Evolutionary conservation across 2,329 filamentous ascomycete species (phyloP).

Genomic region (Fusarium hostae): DNA sequence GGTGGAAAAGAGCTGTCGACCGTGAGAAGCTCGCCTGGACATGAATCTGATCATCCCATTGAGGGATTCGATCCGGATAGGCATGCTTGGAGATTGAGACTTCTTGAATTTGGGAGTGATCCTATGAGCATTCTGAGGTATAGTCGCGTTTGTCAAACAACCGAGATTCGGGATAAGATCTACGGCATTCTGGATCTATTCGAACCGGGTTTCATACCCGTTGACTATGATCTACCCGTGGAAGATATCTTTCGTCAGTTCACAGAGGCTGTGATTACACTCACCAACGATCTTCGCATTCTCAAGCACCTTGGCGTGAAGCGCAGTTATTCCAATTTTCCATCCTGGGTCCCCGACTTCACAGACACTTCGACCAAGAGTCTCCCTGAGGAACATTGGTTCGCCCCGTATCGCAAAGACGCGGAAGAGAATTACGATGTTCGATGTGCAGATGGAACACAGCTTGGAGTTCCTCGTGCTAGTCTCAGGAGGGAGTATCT

Average conservation of each 20-base stretch:
- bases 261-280: background rate
- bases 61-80: background rate
- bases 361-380: background rate
- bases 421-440: background rate
- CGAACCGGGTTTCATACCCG: background rate
- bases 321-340: background rate
- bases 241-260: conserved; percentile 20
- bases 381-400: background rate
- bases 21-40: rapidly evolving
- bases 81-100: conserved; percentile 1
- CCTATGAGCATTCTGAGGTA: conserved; percentile 15
- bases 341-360: conserved; percentile 25
- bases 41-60: background rate
- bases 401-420: background rate
- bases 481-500: background rate
- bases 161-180: conserved; percentile 12
- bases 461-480: background rate
- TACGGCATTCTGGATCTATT: conserved; percentile 19
- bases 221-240: background rate
- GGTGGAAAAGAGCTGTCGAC: background rate
- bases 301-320: background rate
- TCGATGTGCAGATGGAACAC: background rate
- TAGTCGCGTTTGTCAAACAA: conserved; percentile 11
- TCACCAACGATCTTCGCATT: background rate
- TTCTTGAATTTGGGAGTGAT: background rate